Base-by-base conservation (phyloP, 495 filamentous ascomycete genomes). In the Corynascus novoguineensis region DNA sequence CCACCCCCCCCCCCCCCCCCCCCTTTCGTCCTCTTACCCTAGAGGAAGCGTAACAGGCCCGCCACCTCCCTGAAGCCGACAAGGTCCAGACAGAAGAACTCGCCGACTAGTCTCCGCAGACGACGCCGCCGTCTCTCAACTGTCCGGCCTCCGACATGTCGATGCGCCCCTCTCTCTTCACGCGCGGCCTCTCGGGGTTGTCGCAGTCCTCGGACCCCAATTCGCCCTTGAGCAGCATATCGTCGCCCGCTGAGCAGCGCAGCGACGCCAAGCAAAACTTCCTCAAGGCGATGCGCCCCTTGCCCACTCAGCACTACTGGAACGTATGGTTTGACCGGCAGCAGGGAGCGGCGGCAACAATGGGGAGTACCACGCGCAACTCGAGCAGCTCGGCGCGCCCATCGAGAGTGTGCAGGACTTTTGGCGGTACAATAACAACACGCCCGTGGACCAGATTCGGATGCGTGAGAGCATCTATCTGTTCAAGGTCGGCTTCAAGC, bases 391-490 rank as follows among this genome's bases (percentile, higher is more conserved):
- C 1, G 80, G 83, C 60, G 73, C 81, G 41, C 83, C 82, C 65
- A 86, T 92, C 71, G 78, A 84, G 70, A 85, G 84, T 60, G 82
- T 89, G 60, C 82, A 88, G 67, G 84, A 86, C 59, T 96, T 95
- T 73, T 95, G 89, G 87, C 82, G 88, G 55, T 85, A 91, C 70
- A 84, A 86, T 75, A 96, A 96, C 73, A 93, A 95, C 71, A 90
- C 88, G 50, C 86, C 88, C 14, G 80, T 91, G 54, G 74, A 85
- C 21, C 80, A 80, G 63, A 81, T 96, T 71, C 84, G 85, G 55
- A 81, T 90, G 68, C 82, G 87, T 40, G 89, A 96, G 71, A 86
- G 83, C 17, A 81, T 95, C 44, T 92, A 95, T 67, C 79, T 96
- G 56, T 96, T 96, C 79, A 92, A 95, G 66, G 78, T 84, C 53